These are phyloP conservation scores for Diplotaxis tenuifolia DNA, from an alignment of 345 rosid species.

Conservation along the genomic window DNA sequence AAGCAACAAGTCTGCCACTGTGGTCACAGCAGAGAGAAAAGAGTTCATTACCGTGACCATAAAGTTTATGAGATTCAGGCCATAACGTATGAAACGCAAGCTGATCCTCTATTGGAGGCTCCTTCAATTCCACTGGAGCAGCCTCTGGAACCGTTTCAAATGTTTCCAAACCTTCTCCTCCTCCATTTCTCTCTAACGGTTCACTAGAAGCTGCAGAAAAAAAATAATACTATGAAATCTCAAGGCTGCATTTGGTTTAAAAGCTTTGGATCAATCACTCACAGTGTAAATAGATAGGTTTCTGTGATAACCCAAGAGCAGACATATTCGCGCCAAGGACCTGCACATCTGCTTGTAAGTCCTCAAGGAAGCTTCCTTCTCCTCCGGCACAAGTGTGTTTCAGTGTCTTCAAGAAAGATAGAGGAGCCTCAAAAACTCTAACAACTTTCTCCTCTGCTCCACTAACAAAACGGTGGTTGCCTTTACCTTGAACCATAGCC, in stretches of 20 bases:
- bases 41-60: slow-evolving; percentile 93
- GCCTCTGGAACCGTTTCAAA: slow-evolving; percentile 94
- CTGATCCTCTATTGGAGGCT: slow-evolving; percentile 94
- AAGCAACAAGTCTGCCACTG: slow-evolving; percentile 77
- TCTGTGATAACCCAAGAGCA: slow-evolving; percentile 97
- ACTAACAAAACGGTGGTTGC: slow-evolving; percentile 86
- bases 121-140: slow-evolving; percentile 73
- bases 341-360: slow-evolving; percentile 58
- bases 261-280: slow-evolving; percentile 22
- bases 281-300: slow-evolving; percentile 82
- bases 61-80: slow-evolving; percentile 96
- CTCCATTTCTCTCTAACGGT: slow-evolving; percentile 44
- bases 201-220: slow-evolving; percentile 56
- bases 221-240: background rate
- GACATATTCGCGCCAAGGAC: slow-evolving; percentile 97
- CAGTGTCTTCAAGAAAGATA: slow-evolving; percentile 81
- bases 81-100: slow-evolving; percentile 85
- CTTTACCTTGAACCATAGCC: slow-evolving; percentile 74
- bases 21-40: slow-evolving; percentile 78
- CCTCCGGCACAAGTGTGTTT: slow-evolving; percentile 54
- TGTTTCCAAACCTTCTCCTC: slow-evolving; percentile 67
- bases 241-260: background rate
- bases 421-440: slow-evolving; percentile 89
- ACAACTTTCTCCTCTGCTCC: slow-evolving; percentile 99
- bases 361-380: slow-evolving; percentile 50